Evolutionary conservation across 257 asterid species (phyloP).

Genomic region (Jacaranda copaia): DNA sequence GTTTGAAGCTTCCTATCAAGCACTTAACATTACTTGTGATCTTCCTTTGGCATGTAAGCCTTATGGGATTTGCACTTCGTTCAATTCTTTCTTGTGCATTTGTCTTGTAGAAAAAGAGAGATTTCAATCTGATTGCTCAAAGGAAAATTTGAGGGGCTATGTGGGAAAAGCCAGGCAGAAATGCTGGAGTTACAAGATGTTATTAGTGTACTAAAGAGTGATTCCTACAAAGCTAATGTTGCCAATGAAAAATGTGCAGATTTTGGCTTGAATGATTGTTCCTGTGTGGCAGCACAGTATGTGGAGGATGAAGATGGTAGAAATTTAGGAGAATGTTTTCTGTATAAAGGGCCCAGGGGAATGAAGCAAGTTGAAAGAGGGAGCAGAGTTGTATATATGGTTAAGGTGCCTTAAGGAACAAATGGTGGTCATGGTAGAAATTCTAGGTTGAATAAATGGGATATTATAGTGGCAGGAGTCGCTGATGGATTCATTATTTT

Average conservation of each 20-base stretch:
- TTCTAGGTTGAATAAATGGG: conserved; percentile 76
- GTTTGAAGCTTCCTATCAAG: conserved; percentile 69
- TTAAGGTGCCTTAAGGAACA: conserved; percentile 60
- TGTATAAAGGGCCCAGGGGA: conserved; percentile 68
- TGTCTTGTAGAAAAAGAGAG: conserved; percentile 42
- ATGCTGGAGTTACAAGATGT: conserved; percentile 76
- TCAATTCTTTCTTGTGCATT: conserved; percentile 72
- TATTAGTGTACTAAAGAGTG: conserved; percentile 63
- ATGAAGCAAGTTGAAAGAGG: conserved; percentile 60
- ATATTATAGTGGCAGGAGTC: conserved; percentile 56
- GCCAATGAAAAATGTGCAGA: conserved; percentile 58
- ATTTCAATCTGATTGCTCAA: conserved; percentile 42
- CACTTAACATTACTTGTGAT: conserved; percentile 66
- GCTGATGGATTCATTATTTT: conserved; percentile 76
- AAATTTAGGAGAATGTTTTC: conserved; percentile 44
- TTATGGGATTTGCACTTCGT: conserved; percentile 65
- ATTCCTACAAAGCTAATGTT: conserved; percentile 32
- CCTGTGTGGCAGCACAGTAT: conserved; percentile 68
- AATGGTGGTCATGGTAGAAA: conserved; percentile 43
- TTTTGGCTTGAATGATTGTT: conserved; percentile 64
- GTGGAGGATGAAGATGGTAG: conserved; percentile 9
- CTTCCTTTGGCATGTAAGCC: conserved; percentile 79
- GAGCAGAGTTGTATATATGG: conserved; percentile 52
- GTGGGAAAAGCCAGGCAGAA: conserved; percentile 50
- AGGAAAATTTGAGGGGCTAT: conserved; percentile 47